phyloP scores from a whole-genome alignment of 345 rosid species.

The Ricinus communis region DNA sequence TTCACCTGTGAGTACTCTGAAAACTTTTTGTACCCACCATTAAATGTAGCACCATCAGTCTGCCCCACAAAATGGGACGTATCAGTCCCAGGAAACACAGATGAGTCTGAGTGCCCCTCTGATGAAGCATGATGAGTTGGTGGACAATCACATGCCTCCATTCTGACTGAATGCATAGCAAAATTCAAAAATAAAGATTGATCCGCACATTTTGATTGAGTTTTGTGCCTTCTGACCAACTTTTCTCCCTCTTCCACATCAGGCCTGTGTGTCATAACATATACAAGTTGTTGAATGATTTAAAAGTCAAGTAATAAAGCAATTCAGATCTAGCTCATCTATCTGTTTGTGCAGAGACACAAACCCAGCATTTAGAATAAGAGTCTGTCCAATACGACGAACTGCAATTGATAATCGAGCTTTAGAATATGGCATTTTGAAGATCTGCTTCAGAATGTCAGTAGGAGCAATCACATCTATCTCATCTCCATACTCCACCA shows the following conservation, averaged over 20 bases:
- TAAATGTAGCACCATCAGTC: slow-evolving; percentile 38
- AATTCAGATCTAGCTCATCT: no score
- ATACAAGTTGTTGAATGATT: slow-evolving; percentile 14
- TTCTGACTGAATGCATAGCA: slow-evolving; percentile 96
- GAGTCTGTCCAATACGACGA: slow-evolving; percentile 89
- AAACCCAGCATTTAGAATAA: slow-evolving; percentile 81
- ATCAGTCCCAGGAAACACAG: slow-evolving; percentile 57
- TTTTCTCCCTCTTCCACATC: slow-evolving; percentile 93
- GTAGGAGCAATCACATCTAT: slow-evolving; percentile 87
- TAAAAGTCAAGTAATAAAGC: background rate
- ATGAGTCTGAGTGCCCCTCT: slow-evolving; percentile 50
- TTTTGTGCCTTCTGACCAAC: slow-evolving; percentile 67
- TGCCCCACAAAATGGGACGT: slow-evolving; percentile 45
- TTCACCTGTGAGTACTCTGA: slow-evolving; percentile 53
- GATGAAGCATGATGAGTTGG: slow-evolving; percentile 52
- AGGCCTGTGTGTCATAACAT: slow-evolving; percentile 51
- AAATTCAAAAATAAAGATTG: slow-evolving; percentile 83
- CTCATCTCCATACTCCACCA: slow-evolving; percentile 94
- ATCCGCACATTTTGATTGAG: slow-evolving; percentile 81
- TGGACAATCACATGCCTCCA: slow-evolving; percentile 99
- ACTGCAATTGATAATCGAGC: slow-evolving; percentile 90
- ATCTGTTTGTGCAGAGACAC: slow-evolving; percentile 17
- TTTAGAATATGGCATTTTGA: slow-evolving; percentile 93
- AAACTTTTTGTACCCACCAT: slow-evolving; percentile 38
- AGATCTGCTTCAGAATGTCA: slow-evolving; percentile 90